Evolutionary conservation across 1,284 basidiomycete species (phyloP), one percentile per base, ranked within the genome.

Genomic region (Exobasidium cylindrosporum): DNA sequence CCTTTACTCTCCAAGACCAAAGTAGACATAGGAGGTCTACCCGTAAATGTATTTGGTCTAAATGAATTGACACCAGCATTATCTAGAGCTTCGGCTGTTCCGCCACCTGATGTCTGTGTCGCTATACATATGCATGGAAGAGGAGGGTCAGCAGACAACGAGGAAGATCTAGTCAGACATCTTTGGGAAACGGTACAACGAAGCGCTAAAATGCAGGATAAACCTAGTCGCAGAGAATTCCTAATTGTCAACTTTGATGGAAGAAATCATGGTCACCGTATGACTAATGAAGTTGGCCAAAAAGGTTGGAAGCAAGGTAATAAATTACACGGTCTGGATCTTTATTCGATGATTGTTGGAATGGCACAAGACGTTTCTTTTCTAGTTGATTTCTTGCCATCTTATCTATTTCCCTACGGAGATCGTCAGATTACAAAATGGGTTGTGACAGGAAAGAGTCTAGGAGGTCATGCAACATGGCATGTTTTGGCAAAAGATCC

Each of bases 401-500:
- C 87, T 0, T 90, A 88, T 78, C 81, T 95, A 24, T 95, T 89
- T 76, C 91, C 91, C 0, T 73, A 82, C 23, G 86, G 83, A 13
- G 87, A 92, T 67, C 83, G 86, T 11, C 78, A 72, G 4, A 85
- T 95, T 45, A 83, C 82, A 2, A 84, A 87, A 63, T 94, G 87
- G 86, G 86, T 87, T 35, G 76, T 81, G 14, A 83, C 84, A 0
- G 90, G 90, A 0, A 84, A 88, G 66, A 89, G 87, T 66, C 84
- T 92, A 0, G 90, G 90, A 0, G 90, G 89, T 0, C 90, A 92
- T 73, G 83, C 88, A 0, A 83, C 87, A 0, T 92, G 90, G 90
- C 84, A 89, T 35, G 82, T 84, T 0, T 83, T 91, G 21, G 23
- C 61, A 14, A 40, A 65, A 45, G 90, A 92, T 64, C 84, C 87